Evolutionary conservation across 2,329 filamentous ascomycete genomes (phyloP).

Genomic region (Aspergillus hortae): DNA sequence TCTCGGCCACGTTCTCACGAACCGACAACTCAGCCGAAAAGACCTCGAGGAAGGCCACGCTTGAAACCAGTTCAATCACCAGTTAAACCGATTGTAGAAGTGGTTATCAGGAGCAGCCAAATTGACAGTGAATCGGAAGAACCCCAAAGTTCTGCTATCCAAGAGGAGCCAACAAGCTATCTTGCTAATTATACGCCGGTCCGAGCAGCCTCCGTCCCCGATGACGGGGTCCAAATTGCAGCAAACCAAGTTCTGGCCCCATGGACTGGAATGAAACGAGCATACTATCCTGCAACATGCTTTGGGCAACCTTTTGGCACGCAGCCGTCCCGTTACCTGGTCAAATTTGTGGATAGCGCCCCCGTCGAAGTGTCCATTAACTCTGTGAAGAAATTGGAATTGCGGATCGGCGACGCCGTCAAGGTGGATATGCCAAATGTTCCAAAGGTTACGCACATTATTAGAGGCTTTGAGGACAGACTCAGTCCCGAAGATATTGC

Average conservation of each 20-base stretch:
- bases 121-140: constrained; percentile 12
- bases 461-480: constrained; percentile 40
- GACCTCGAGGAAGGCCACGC: constrained; percentile 9
- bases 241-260: constrained; percentile 56
- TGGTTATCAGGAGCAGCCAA: background rate
- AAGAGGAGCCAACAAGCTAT: constrained; percentile 11
- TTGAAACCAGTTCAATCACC: background rate
- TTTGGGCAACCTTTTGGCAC: constrained; percentile 43
- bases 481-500: constrained; percentile 26
- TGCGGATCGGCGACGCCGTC: constrained; percentile 44
- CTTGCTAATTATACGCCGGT: constrained; percentile 3
- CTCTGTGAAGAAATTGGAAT: constrained; percentile 43
- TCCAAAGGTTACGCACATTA: constrained; percentile 42
- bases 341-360: constrained; percentile 44
- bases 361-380: constrained; percentile 39
- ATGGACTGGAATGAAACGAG: constrained; percentile 54
- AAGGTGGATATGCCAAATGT: constrained; percentile 44
- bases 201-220: constrained; percentile 3
- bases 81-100: background rate
- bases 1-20: constrained; percentile 7
- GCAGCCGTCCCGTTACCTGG: constrained; percentile 40
- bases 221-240: constrained; percentile 29
- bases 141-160: constrained; percentile 2
- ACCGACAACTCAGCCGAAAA: constrained; percentile 1
- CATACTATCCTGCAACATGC: constrained; percentile 61